phyloP scores from a whole-genome alignment of 2,329 filamentous ascomycete species.

The Paraphaeosphaeria sporulosa region DNA sequence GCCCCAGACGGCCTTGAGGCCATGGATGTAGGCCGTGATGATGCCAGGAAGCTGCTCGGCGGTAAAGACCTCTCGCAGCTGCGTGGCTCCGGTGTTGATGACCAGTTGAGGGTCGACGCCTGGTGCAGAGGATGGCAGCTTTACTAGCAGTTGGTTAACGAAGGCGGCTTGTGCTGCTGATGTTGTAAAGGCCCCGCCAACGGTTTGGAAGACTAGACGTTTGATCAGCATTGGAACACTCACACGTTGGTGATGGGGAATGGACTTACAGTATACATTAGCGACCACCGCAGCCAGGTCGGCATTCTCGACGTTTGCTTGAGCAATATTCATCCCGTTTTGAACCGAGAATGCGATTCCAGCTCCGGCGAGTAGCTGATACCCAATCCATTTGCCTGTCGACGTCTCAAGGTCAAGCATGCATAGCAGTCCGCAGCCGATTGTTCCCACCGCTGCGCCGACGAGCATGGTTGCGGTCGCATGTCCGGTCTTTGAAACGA shows the following conservation, averaged over 20 bases:
- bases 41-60: slow-evolving; percentile 8
- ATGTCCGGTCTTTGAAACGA: slow-evolving; percentile 38
- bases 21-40: slow-evolving; percentile 14
- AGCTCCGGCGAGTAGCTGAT: slow-evolving; percentile 37
- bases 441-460: neutral
- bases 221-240: neutral
- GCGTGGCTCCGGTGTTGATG: slow-evolving; percentile 50
- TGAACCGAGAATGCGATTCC: neutral
- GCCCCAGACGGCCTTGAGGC: slow-evolving; percentile 9
- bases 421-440: slow-evolving; percentile 53
- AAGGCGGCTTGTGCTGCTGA: slow-evolving; percentile 33
- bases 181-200: neutral
- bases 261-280: neutral
- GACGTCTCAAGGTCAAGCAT: slow-evolving; percentile 48
- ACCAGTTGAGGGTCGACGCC: slow-evolving; percentile 23
- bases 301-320: slow-evolving; percentile 35
- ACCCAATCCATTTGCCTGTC: slow-evolving; percentile 54
- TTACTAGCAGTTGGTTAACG: slow-evolving; percentile 43
- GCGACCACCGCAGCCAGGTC: neutral
- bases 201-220: neutral
- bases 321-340: slow-evolving; percentile 7
- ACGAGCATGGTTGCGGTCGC: slow-evolving; percentile 30
- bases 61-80: slow-evolving; percentile 35
- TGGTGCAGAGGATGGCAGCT: slow-evolving; percentile 38
- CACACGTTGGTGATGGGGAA: neutral